These are phyloP conservation scores for Coniella lustricola DNA, from an alignment of 2,329 filamentous ascomycete genomes.

Conservation along the genomic window DNA sequence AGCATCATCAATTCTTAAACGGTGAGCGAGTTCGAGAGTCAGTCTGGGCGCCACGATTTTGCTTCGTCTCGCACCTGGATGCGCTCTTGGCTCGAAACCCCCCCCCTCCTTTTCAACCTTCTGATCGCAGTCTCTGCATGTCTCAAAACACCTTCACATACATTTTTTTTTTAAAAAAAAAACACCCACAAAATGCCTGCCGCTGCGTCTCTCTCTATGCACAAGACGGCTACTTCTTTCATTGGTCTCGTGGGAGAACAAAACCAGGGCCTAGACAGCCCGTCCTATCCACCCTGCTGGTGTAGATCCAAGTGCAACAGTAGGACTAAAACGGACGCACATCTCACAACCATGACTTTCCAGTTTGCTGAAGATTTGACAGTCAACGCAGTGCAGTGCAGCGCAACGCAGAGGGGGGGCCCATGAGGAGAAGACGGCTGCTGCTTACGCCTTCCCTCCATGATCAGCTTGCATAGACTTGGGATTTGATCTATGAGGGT, in stretches of 20 bases:
- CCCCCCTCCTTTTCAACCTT: not conserved
- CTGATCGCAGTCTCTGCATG: not conserved
- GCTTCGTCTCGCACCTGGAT: not conserved
- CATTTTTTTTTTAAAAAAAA: not conserved
- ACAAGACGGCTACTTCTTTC: conserved; percentile 51
- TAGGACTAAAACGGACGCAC: conserved; percentile 60
- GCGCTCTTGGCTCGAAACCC: not conserved
- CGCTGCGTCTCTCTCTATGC: conserved; percentile 50
- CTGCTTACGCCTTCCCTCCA: too few relatives aligned
- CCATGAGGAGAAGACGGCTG: conserved; percentile 14
- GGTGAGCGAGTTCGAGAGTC: not conserved
- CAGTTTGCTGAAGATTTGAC: too few relatives aligned
- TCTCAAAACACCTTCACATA: not conserved
- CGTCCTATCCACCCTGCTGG: conserved; percentile 59
- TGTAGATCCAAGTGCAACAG: conserved; percentile 48
- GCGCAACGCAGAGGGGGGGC: too few relatives aligned
- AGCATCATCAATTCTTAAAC: not conserved
- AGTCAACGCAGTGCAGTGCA: not conserved
- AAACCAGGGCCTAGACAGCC: conserved; percentile 60
- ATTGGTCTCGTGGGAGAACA: conserved; percentile 57
- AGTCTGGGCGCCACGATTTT: not conserved
- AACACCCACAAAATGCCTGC: conserved; percentile 54
- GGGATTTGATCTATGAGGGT: too few relatives aligned
- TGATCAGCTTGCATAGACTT: too few relatives aligned
- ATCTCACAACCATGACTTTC: too few relatives aligned